Conservation (phyloP, 2,329 filamentous ascomycete species). For the Fusarium sp. region DNA sequence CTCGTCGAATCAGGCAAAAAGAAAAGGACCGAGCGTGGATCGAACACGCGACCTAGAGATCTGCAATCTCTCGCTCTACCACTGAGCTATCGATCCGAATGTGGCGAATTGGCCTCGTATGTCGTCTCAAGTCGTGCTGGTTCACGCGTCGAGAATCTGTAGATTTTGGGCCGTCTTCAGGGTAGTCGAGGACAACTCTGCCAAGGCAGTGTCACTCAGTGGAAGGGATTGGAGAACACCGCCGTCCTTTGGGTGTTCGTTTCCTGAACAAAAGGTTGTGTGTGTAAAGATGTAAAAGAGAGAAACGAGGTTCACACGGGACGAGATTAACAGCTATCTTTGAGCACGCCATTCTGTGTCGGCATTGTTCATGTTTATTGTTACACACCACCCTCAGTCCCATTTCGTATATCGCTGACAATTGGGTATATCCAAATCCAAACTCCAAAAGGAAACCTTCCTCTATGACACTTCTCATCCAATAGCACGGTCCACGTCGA, state of each 20-base stretch:
- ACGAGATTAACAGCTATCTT: neutral
- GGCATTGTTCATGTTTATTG: neutral
- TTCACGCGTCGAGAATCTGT: neutral
- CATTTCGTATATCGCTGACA: neutral
- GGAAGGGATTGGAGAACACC: neutral
- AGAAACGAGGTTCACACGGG: neutral
- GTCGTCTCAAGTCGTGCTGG: neutral
- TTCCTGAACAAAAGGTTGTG: neutral
- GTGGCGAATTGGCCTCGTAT: accelerated
- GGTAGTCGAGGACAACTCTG: neutral
- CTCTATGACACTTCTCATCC: neutral
- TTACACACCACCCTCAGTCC: neutral
- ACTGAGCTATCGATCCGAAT: slow-evolving; percentile 38
- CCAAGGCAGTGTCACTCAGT: neutral
- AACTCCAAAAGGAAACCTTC: neutral
- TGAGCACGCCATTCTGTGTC: neutral
- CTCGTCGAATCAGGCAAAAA: slow-evolving; percentile 10
- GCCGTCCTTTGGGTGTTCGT: too few relatives aligned
- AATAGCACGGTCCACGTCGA: slow-evolving; percentile 42
- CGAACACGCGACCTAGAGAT: slow-evolving; percentile 40
- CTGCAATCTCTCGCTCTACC: slow-evolving; percentile 41
- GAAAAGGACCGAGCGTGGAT: slow-evolving; percentile 36
- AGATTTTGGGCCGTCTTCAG: neutral
- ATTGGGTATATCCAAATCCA: slow-evolving; percentile 1
- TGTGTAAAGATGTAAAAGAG: neutral